Conservation (phyloP, 805 yeast species). For the Danielozyma ontarioensis region DNA sequence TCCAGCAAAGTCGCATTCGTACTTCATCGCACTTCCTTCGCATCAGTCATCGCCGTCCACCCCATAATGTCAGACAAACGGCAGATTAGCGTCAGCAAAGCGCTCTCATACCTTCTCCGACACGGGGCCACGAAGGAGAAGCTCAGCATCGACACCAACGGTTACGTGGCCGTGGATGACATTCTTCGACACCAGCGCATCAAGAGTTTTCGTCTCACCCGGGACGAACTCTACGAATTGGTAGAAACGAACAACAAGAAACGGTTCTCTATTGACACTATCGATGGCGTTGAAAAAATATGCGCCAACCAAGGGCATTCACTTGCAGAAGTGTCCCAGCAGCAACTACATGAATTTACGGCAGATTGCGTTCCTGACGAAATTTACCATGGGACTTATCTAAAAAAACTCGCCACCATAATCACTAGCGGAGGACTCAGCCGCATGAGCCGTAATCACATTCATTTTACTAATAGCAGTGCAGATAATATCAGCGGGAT, state of each 20-base stretch:
- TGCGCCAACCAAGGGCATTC: conserved; percentile 96
- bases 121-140: conserved; percentile 77
- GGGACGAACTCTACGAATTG: conserved; percentile 53
- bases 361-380: conserved; percentile 41
- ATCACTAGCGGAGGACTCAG: conserved; percentile 52
- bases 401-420: conserved; percentile 43
- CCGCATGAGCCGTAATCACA: conserved; percentile 73
- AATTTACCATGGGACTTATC: conserved; percentile 79
- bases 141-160: conserved; percentile 58
- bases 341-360: conserved; percentile 32
- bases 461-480: conserved; percentile 67
- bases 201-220: conserved; percentile 49
- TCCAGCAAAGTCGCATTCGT: too few species aligned
- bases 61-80: conserved; percentile 29
- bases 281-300: conserved; percentile 29
- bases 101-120: conserved; percentile 72
- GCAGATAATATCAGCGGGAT: conserved; percentile 65
- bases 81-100: conserved; percentile 59
- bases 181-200: conserved; percentile 55
- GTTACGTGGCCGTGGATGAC: conserved; percentile 54
- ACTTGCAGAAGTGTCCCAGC: conserved; percentile 41
- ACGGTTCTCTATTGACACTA: conserved; percentile 50
- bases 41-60: neutral
- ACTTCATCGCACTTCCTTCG: too few species aligned
- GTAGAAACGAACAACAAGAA: conserved; percentile 67